Base-by-base conservation (phyloP, 768 basidiomycete genomes). In the Pleurotus salmoneostramineus region DNA sequence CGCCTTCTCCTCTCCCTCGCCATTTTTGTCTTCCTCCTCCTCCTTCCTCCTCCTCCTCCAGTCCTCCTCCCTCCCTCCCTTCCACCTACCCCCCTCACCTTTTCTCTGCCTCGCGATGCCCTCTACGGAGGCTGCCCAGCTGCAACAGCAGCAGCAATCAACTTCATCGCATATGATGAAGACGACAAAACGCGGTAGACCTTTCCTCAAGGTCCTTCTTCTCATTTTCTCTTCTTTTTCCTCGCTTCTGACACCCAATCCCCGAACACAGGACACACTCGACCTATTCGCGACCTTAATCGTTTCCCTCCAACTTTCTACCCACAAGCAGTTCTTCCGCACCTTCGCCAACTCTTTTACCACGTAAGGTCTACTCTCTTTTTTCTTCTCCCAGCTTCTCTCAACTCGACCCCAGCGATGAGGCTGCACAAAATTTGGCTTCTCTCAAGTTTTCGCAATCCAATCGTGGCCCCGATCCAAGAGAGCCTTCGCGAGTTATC, bases 401-500 rank as follows among this genome's bases (percentile, higher is more conserved):
- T 60, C 50, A 37, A 27, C 48, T 31, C 14, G 8, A 56, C 52
- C 65, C n/a, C 57, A 98, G 95, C 55, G 95, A 99, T 71, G 95
- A 98, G 71, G 96, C 97, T 4, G 92, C 91, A 14, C 83, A 84
- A 67, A 98, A 98, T 71, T 76, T 99, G 34, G 89, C 94, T 36
- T 92, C 92, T 3, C 86, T 99, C 68, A 98, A 98, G 72, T 99
- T 99, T 72, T 96, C 97, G 33, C 97, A 99, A 77, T 98, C 97
- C 56, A 96, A 95, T 77, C 93, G 97, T 69, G 91, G 94, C 65
- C 91, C 95, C 68, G 97, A 99, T 81, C 96, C 97, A 64, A 89
- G 93, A 77, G 97, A 99, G 74, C 94, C 95, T 66, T 87, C 92
- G 72, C 89, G 97, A 68, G 93, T 99, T 73, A 91, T 99, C 69